Base-by-base conservation (phyloP, 2,329 filamentous ascomycete species). In the Diaporthe citriasiana region DNA sequence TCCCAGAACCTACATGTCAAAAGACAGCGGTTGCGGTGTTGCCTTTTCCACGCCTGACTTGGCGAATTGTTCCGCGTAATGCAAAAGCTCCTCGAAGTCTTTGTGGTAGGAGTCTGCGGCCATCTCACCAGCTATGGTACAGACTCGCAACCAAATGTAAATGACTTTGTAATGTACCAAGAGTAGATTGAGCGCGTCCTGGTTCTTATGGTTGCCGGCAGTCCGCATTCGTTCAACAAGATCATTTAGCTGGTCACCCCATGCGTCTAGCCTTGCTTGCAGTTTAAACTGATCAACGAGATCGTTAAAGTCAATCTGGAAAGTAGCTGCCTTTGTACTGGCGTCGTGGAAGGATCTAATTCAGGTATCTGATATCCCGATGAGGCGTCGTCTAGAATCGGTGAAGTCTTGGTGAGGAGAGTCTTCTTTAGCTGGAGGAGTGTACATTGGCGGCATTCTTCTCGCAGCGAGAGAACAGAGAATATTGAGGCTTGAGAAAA, bases 91-190 rank as follows among this genome's bases (percentile, higher is more conserved):
- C 13, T 59, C 56, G 9, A 59, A 59, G n/a, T 59, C 35, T 6
- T 13, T 35, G 8, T 25, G 56, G 56, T 59, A 59, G n/a, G 7
- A 27, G 56, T 59, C 56, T 27, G 35, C 2, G 63, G 63, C 63
- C 42, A 9, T 68, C 9, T 68, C 63, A 3, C 42, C 63, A 51
- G 63, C 63, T 68, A n/a, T 68, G 9, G 63, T 68, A 33, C 63
- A 68, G 40, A 68, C 40, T 51, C 63, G 63, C 4, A 68, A 10
- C 63, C 63, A 68, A 17, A 68, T 68, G 17, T 68, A 68, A 7
- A 51, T 68, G 40, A 51, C 63, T 22, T 68, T 68, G 47, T 68
- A 68, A 51, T 68, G 40, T 22, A 68, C 63, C 25, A 68, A 50
- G 19, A 68, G 63, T 30, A 68, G 63, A 19, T 45, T 68, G 63